Evolutionary conservation across 2,329 filamentous ascomycete genomes (phyloP).

Genomic region (Thyridium curvatum): DNA sequence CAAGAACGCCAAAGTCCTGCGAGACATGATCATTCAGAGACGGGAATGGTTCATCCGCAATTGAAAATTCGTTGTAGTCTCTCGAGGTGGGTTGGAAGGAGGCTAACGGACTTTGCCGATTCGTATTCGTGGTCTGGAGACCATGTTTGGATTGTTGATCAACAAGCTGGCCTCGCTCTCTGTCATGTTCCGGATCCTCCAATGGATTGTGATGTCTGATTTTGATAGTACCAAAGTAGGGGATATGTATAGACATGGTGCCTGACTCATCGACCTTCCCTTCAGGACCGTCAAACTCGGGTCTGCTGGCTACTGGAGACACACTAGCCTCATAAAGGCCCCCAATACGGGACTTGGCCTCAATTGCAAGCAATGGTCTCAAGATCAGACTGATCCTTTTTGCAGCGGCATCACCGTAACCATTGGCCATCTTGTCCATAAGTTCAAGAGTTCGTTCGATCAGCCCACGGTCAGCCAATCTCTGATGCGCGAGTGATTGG

Average conservation of each 20-base stretch:
- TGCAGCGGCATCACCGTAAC: constrained; percentile 17
- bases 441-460: constrained; percentile 27
- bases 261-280: constrained; percentile 11
- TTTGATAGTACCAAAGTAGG: constrained; percentile 32
- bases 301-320: constrained; percentile 9
- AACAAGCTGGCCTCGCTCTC: no score
- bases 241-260: constrained; percentile 27
- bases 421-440: constrained; percentile 18
- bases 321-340: constrained; percentile 15
- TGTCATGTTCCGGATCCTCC: no score
- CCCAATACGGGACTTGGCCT: constrained; percentile 24
- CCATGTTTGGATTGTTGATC: no score
- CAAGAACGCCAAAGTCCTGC: no score
- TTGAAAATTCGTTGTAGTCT: no score
- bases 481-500: constrained; percentile 31
- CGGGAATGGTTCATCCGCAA: no score
- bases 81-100: no score
- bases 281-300: constrained; percentile 12
- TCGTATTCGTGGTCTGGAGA: no score
- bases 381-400: constrained; percentile 24
- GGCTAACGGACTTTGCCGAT: no score
- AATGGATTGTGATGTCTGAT: no score
- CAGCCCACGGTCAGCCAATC: constrained; percentile 31
- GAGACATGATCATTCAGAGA: no score
- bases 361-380: constrained; percentile 28